These are phyloP conservation scores for Penicillium riverlandense DNA, from an alignment of 495 filamentous ascomycete species.

Conservation along the genomic window DNA sequence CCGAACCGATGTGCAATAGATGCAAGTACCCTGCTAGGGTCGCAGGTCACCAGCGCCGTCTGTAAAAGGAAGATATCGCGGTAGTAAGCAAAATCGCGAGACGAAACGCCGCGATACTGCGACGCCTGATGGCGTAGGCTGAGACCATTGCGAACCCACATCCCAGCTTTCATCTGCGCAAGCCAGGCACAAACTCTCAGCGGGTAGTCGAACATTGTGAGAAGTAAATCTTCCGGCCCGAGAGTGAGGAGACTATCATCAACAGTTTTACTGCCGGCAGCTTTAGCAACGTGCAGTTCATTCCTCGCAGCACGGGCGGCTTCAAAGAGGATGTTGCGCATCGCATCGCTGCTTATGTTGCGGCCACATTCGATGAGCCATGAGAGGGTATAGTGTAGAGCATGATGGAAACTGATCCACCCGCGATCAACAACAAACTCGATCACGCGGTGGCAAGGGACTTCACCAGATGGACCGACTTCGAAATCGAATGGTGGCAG, in stretches of 20 bases:
- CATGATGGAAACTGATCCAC: slow-evolving; percentile 96
- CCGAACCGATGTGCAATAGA: slow-evolving; percentile 88
- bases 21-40: slow-evolving; percentile 77
- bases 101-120: slow-evolving; percentile 79
- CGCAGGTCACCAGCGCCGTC: slow-evolving; percentile 78
- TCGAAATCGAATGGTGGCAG: slow-evolving; percentile 78
- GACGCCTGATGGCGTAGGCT: slow-evolving; percentile 91
- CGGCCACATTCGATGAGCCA: slow-evolving; percentile 93
- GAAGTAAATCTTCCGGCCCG: slow-evolving; percentile 66
- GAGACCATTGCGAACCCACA: slow-evolving; percentile 98
- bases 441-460: slow-evolving; percentile 55
- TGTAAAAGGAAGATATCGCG: slow-evolving; percentile 94
- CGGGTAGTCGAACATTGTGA: slow-evolving; percentile 87
- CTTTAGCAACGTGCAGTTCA: slow-evolving; percentile 12
- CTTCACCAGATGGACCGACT: slow-evolving; percentile 31
- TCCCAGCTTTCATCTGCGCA: slow-evolving; percentile 92
- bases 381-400: slow-evolving; percentile 92
- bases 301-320: slow-evolving; percentile 39
- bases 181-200: slow-evolving; percentile 92
- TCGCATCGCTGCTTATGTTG: slow-evolving; percentile 55
- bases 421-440: slow-evolving; percentile 82
- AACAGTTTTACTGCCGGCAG: slow-evolving; percentile 1
- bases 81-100: slow-evolving; percentile 86
- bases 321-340: slow-evolving; percentile 56
- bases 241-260: slow-evolving; percentile 18